Conservation (phyloP, 768 basidiomycete genomes). For the Lyophyllum decastes region DNA sequence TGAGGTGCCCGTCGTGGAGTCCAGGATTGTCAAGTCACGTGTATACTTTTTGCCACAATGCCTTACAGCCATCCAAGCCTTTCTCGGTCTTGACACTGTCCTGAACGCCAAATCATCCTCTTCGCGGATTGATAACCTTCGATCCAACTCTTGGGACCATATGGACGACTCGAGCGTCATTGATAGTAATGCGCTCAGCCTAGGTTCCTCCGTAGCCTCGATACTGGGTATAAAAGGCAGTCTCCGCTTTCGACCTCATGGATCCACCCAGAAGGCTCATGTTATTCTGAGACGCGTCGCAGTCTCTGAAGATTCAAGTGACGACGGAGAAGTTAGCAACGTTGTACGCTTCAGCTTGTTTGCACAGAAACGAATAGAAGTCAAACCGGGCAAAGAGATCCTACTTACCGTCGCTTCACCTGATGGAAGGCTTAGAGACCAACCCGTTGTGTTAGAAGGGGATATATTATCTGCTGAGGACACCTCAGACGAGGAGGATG, state of each 20-base stretch:
- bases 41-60: constrained; percentile 9
- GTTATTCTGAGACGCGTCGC: constrained; percentile 66
- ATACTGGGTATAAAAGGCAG: constrained; percentile 62
- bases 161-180: constrained; percentile 42
- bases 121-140: constrained; percentile 7
- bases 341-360: constrained; percentile 63
- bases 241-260: constrained; percentile 68
- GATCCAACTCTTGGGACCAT: constrained; percentile 10
- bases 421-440: constrained; percentile 56
- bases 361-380: constrained; percentile 68
- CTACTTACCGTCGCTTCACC: constrained; percentile 57
- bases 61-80: constrained; percentile 2
- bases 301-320: constrained; percentile 43
- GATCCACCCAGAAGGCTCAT: constrained; percentile 68
- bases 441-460: constrained; percentile 60
- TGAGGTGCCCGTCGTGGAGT: no score
- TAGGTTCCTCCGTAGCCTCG: constrained; percentile 44
- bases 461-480: constrained; percentile 39
- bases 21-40: constrained; percentile 12
- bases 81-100: constrained; percentile 11
- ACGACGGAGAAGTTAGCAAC: constrained; percentile 37
- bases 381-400: constrained; percentile 72
- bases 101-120: constrained; percentile 6
- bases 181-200: constrained; percentile 29
- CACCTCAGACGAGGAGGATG: constrained; percentile 40